Base-by-base conservation (phyloP, 768 basidiomycete genomes). In the Galerina marginata region DNA sequence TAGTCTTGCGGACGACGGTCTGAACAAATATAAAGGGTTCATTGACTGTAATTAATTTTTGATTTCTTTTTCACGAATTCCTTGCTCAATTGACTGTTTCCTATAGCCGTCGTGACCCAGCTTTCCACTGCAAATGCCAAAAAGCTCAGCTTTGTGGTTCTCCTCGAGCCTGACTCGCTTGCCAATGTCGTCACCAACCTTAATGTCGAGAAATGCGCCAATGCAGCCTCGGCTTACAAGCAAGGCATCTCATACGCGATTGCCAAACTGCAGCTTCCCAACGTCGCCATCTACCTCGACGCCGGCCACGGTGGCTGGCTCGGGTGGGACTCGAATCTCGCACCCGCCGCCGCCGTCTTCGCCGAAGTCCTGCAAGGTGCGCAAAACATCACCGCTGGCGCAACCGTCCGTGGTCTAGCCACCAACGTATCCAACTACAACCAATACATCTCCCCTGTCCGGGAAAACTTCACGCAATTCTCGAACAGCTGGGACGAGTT, bases 371-470 rank as follows among this genome's bases (percentile, higher is more conserved):
- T 73, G 56, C 47, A 64, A 36, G 59, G 58, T 20, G 74, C 74
- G 15, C 63, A 71, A 38, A 66, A 56, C 10, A 62, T 72, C 63
- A 67, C 68, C 46, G 60, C 69, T 29, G 54, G 56, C 16, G 68
- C 72, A 42, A 69, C 66, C 29, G 66, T 75, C 62, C 72, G 74
- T 20, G 75, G 75, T 38, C 60, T 77, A 29, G 65, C 72, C 39
- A 73, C 68, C 56, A 66, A 74, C 59, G 72, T 74, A 50, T 71
- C 72, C 53, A 75, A 75, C 70, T 76, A 75, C 67, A 77, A 75
- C 62, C 67, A 70, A 37, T 71, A 70, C 50, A 63, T 70, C 44
- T 63, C 69, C 26, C 36, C 61, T 42, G 50, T 63, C 14, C 72
- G 67, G 6, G 71, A 72, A 45, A 60, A 58, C 58, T 68, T 64